These are phyloP conservation scores for Graphiopsis chlorocephala DNA, from an alignment of 2,329 filamentous ascomycete genomes.

Conservation along the genomic window DNA sequence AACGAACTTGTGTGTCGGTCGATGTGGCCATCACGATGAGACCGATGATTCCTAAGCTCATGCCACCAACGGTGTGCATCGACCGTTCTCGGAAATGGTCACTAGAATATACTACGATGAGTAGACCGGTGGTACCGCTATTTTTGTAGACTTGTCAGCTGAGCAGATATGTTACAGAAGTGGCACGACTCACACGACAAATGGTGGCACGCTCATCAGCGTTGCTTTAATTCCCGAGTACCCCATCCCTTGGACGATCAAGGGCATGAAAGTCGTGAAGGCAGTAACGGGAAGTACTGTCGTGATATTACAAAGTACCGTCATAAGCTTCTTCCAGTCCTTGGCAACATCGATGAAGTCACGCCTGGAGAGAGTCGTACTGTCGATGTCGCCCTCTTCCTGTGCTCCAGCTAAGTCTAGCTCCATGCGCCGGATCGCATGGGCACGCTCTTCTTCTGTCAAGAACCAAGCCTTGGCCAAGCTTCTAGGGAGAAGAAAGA, in stretches of 20 bases:
- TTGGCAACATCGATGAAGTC: conserved; percentile 10
- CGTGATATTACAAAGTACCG: conserved; percentile 1
- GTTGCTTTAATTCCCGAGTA: background rate
- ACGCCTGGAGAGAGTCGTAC: background rate
- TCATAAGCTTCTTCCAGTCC: conserved; percentile 8
- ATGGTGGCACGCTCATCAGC: background rate
- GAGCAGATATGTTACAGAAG: background rate
- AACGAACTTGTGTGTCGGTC: background rate
- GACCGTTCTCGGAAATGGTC: background rate
- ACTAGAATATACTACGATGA: background rate
- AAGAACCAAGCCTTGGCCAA: background rate
- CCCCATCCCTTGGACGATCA: conserved; percentile 5
- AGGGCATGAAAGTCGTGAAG: background rate
- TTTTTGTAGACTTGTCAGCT: background rate
- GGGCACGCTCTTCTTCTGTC: background rate
- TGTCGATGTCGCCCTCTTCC: conserved; percentile 9
- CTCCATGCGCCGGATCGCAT: conserved; percentile 7
- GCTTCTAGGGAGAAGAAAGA: background rate
- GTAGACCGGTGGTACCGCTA: background rate
- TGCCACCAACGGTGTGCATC: background rate
- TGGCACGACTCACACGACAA: background rate
- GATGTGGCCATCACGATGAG: conserved; percentile 3
- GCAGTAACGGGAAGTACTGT: conserved; percentile 2
- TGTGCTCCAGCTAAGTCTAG: conserved; percentile 1
- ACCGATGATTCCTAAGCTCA: background rate